phyloP scores from a whole-genome alignment of 179 eudicot species.

The Beta macrorhiza region DNA sequence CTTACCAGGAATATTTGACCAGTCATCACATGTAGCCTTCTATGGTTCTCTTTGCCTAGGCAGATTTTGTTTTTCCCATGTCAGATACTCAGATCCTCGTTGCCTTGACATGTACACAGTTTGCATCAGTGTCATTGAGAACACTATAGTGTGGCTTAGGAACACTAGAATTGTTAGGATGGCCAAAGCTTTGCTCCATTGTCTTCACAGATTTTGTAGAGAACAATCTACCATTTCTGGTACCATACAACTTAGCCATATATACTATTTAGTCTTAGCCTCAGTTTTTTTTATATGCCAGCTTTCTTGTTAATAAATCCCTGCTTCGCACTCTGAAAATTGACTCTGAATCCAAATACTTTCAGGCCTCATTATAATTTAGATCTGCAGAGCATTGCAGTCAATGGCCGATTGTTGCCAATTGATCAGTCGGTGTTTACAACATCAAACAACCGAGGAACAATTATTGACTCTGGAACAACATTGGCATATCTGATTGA shows the following conservation, averaged over 20 bases:
- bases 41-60: not conserved
- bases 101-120: not conserved
- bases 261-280: not conserved
- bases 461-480: slow-evolving; percentile 91
- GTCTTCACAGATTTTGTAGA: not conserved
- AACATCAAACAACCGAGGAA: slow-evolving; percentile 64
- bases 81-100: not conserved
- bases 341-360: slow-evolving; percentile 11
- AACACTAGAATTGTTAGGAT: not conserved
- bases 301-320: not conserved
- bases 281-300: not conserved
- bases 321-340: slow-evolving; percentile 11
- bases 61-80: not conserved
- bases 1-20: not conserved
- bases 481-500: slow-evolving; percentile 86
- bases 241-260: not conserved
- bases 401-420: slow-evolving; percentile 67
- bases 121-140: not conserved
- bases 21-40: not conserved
- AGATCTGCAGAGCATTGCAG: slow-evolving; percentile 74
- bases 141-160: not conserved
- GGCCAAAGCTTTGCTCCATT: not conserved
- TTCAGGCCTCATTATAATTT: slow-evolving; percentile 93
- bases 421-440: slow-evolving; percentile 62
- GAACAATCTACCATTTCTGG: not conserved